phyloP scores from a whole-genome alignment of 805 yeast species.

The Sugiyamaella marilandica region DNA sequence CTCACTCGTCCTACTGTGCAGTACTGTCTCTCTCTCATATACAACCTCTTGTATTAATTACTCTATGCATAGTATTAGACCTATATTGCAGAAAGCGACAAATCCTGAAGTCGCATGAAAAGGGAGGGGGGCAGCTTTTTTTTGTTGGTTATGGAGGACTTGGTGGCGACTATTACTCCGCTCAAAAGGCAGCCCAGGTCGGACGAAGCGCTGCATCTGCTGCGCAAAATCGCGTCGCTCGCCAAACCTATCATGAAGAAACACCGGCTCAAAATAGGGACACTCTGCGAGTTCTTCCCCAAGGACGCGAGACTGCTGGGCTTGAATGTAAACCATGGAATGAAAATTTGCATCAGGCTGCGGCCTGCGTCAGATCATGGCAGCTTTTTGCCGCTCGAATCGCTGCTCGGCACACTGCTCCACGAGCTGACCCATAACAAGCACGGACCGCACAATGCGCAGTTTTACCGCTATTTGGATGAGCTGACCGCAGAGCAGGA shows the following conservation, averaged over 20 bases:
- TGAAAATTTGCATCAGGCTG: slow-evolving; percentile 64
- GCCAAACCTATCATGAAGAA: slow-evolving; percentile 78
- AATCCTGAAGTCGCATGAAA: too few relatives aligned
- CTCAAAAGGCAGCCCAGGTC: slow-evolving; percentile 43
- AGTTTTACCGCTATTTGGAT: slow-evolving; percentile 63
- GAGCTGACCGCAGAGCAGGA: slow-evolving; percentile 50
- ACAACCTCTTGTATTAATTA: too few relatives aligned
- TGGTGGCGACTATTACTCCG: slow-evolving; percentile 29
- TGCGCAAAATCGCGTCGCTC: slow-evolving; percentile 60
- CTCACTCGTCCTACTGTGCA: too few relatives aligned
- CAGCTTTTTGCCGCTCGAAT: slow-evolving; percentile 55
- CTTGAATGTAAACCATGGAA: slow-evolving; percentile 74
- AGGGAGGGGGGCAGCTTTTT: too few relatives aligned
- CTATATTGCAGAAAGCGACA: too few relatives aligned
- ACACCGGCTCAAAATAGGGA: slow-evolving; percentile 58
- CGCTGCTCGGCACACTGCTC: slow-evolving; percentile 73
- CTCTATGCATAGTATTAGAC: too few relatives aligned
- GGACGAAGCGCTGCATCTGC: slow-evolving; percentile 51
- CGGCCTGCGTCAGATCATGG: slow-evolving; percentile 51
- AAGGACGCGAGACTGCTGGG: slow-evolving; percentile 63
- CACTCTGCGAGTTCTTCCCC: slow-evolving; percentile 79
- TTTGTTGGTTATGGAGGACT: slow-evolving; percentile 9
- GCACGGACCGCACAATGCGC: slow-evolving; percentile 73
- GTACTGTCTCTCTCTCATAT: too few relatives aligned
- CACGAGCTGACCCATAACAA: slow-evolving; percentile 85